Base-by-base conservation (phyloP, 306 rosid species). In the Pueraria montana region DNA sequence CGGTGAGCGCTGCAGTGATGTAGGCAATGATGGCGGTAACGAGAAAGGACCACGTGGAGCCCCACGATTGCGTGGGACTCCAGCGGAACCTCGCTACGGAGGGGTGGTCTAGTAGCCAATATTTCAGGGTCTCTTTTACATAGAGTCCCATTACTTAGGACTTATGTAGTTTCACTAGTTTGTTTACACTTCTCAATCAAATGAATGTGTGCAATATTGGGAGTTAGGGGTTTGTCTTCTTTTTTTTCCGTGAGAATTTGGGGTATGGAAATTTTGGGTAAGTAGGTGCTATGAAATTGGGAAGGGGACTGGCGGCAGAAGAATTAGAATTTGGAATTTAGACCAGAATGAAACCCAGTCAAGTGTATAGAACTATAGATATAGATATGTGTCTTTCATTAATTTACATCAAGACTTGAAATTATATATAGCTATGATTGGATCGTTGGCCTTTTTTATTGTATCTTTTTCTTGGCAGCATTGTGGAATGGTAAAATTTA, bases 31-130 rank as follows among this genome's bases (percentile, higher is more conserved):
- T 85, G 55, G 91, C 89, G 0, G 82, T 62, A 53, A 88, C 40
- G 36, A 89, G 85, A 55, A 90, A 90, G 2, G 83, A 40, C 91
- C 93, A 92, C 4, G 94, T 92, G 80, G 94, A 88, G 30, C 92
- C 91, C 90, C 93, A 92, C 0, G 83, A 86, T 72, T 85, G 84
- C 74, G 87, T 82, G 40, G 91, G 83, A 50, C 91, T 90, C 97
- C 94, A 92, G 1, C 92, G 78, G 85, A 92, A 92, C 58, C 74
- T 77, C 13, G 80, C 53, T 48, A 90, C 87, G 1, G 64, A 14
- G 0, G 97, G 94, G n/a, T 91, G 94, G 50, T 92, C 89, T 3
- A 87, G 27, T 9, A 91, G 30, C 86, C 82, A 91, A 56, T 85
- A 88, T 27, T 70, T 77, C 6, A 34, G 38, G 5, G 38, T 34